phyloP scores from a whole-genome alignment of 2,329 filamentous ascomycete genomes.

The Alternaria solani region DNA sequence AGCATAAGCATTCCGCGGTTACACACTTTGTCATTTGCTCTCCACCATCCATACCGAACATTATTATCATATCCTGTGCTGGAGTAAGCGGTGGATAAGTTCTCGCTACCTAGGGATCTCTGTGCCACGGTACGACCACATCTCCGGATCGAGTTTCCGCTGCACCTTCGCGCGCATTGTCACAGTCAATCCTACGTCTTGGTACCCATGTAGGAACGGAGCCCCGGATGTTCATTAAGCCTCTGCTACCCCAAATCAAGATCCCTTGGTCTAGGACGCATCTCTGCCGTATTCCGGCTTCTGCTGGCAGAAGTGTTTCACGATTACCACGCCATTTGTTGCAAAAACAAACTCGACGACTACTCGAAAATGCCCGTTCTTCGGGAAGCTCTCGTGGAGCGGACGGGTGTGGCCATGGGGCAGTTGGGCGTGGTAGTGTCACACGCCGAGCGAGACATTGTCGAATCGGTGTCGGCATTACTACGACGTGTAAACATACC shows the following conservation, averaged over 20 bases:
- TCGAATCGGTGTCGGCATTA: conserved; percentile 39
- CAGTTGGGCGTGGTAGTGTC: conserved; percentile 40
- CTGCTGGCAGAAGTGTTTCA: conserved; percentile 48
- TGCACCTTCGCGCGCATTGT: conserved; percentile 45
- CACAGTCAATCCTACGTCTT: conserved; percentile 31
- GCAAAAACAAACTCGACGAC: conserved; percentile 18
- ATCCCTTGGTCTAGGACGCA: conserved; percentile 27
- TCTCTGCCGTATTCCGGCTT: conserved; percentile 36
- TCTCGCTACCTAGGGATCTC: conserved; percentile 33
- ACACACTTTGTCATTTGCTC: conserved; percentile 14
- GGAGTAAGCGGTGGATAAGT: conserved; percentile 32
- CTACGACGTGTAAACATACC: conserved; percentile 63
- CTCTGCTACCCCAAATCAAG: conserved; percentile 23
- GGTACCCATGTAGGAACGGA: conserved; percentile 46
- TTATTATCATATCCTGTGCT: conserved; percentile 14
- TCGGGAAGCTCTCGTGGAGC: conserved; percentile 39
- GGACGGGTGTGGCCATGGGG: conserved; percentile 39
- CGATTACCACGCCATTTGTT: conserved; percentile 21
- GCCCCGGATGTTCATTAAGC: conserved; percentile 33
- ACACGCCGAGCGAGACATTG: conserved; percentile 40
- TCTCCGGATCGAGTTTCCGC: conserved; percentile 33
- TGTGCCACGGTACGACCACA: conserved; percentile 28
- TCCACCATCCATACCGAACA: conserved; percentile 19
- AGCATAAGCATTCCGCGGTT: conserved; percentile 18
- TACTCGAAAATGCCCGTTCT: conserved; percentile 46